Evolutionary conservation across 2,329 filamentous ascomycete genomes (phyloP).

Genomic region (Salinomyces thailandicus): DNA sequence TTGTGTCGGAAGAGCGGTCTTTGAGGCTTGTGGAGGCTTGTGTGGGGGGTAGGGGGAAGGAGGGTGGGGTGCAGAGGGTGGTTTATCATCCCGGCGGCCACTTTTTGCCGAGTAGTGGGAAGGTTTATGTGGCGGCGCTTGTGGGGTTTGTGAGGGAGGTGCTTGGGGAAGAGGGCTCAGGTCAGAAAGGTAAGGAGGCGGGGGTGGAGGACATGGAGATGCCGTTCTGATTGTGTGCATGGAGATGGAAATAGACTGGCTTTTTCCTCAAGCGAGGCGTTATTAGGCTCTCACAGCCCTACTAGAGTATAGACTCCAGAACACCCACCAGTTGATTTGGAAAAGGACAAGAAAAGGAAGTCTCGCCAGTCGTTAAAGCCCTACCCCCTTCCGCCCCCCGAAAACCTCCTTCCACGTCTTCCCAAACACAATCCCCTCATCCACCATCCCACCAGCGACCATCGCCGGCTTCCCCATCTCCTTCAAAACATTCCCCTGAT

Average conservation of each 20-base stretch:
- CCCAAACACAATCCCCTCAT: background rate
- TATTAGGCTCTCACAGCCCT: too few species aligned
- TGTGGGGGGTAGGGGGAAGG: conserved; percentile 34
- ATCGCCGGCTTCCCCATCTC: background rate
- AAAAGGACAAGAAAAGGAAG: too few species aligned
- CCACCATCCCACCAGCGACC: background rate
- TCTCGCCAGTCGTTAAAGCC: background rate
- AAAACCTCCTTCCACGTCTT: background rate
- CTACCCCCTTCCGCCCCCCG: background rate
- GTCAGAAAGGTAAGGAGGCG: conserved; percentile 38
- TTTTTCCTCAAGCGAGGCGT: too few species aligned
- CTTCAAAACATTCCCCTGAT: background rate
- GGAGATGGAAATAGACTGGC: too few species aligned
- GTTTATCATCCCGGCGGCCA: conserved; percentile 80
- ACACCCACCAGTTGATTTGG: too few species aligned
- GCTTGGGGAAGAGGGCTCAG: conserved; percentile 30
- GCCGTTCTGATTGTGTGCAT: conserved; percentile 42
- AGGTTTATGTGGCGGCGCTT: conserved; percentile 68
- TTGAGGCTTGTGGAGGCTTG: conserved; percentile 57
- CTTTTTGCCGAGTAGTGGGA: conserved; percentile 67
- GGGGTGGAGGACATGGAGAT: conserved; percentile 58
- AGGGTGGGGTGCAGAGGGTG: conserved; percentile 32
- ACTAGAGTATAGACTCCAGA: too few species aligned
- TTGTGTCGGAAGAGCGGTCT: conserved; percentile 70
- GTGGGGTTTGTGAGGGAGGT: conserved; percentile 57